phyloP scores from a whole-genome alignment of 371 early-diverging fungal genomes.

The Zopfochytrium polystomum region DNA sequence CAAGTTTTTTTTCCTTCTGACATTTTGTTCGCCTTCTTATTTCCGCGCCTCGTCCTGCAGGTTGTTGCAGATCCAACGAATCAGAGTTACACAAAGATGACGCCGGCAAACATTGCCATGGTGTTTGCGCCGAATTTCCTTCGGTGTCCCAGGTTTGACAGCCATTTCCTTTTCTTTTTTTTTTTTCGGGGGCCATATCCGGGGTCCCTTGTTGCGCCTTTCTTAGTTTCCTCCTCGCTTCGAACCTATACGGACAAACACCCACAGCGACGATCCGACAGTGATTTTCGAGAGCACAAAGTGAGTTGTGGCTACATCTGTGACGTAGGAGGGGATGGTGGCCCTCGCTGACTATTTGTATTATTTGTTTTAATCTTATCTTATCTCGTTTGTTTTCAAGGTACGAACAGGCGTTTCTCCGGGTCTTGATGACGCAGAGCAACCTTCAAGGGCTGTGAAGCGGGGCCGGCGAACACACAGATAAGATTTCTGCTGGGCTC shows the following conservation, averaged over 20 bases:
- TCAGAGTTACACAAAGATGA: constrained; percentile 80
- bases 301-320: no score
- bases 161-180: no score
- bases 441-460: no score
- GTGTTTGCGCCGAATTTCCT: constrained; percentile 95
- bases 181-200: no score
- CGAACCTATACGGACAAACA: no score
- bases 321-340: no score
- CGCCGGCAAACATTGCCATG: constrained; percentile 84
- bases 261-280: constrained; percentile 66
- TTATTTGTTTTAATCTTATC: not conserved
- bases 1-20: not conserved
- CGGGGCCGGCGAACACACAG: no score
- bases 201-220: no score
- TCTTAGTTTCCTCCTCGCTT: no score
- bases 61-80: constrained; percentile 71
- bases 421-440: no score
- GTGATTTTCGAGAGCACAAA: constrained; percentile 80
- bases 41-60: constrained; percentile 30
- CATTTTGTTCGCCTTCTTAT: not conserved
- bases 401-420: constrained; percentile 46
- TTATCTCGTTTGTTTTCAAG: constrained; percentile 19
- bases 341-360: not conserved
- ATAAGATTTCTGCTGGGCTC: no score
- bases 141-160: constrained; percentile 84